phyloP scores from a whole-genome alignment of 495 filamentous ascomycete species.

The Hamigera avellanea region DNA sequence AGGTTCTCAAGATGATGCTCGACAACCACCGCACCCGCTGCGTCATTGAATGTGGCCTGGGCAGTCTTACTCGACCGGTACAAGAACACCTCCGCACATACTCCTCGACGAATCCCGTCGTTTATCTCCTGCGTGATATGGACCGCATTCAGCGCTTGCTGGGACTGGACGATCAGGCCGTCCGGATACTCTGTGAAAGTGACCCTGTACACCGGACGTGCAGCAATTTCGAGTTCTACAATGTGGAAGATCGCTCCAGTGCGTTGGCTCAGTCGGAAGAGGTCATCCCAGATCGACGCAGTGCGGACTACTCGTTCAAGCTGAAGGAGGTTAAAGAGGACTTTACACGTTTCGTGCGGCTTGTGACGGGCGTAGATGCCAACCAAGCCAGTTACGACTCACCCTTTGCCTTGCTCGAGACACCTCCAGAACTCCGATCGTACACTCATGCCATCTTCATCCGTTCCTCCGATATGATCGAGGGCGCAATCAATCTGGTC shows the following conservation, averaged over 20 bases:
- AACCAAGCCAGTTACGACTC: conserved; percentile 50
- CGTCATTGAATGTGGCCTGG: conserved; percentile 62
- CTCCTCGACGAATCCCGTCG: conserved; percentile 55
- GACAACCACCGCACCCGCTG: conserved; percentile 49
- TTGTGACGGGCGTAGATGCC: conserved; percentile 45
- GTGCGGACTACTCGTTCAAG: conserved; percentile 50
- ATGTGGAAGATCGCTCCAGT: conserved; percentile 42
- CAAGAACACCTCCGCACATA: conserved; percentile 48
- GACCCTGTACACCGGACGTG: conserved; percentile 48
- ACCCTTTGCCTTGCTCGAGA: conserved; percentile 58
- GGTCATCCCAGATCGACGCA: conserved; percentile 30
- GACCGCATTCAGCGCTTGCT: conserved; percentile 53
- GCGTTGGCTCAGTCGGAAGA: conserved; percentile 13
- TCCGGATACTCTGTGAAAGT: conserved; percentile 37
- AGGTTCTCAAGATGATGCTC: conserved; percentile 57
- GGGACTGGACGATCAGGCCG: conserved; percentile 44
- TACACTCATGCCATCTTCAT: conserved; percentile 57
- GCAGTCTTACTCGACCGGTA: conserved; percentile 43
- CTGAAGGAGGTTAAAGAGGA: conserved; percentile 64
- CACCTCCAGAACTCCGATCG: conserved; percentile 51
- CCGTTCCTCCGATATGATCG: conserved; percentile 47
- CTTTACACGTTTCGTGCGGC: conserved; percentile 59
- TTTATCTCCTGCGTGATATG: conserved; percentile 61
- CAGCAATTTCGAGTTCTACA: conserved; percentile 74
- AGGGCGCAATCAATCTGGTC: conserved; percentile 42